phyloP scores from a whole-genome alignment of 1,139 yeast species.

The Yamadazyma siamensis region DNA sequence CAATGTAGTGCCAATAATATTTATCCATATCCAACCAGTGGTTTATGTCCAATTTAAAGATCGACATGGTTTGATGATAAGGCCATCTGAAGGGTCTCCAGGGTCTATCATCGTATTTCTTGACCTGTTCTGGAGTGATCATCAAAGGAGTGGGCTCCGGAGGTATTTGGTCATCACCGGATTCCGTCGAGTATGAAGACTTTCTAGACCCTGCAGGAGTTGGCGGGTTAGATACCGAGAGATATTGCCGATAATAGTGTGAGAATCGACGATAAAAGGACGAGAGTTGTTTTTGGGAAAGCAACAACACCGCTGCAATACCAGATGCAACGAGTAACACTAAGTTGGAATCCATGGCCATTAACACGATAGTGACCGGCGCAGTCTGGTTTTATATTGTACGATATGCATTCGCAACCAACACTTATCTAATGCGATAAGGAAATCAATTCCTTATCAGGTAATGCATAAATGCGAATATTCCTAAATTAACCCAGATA shows the following conservation, averaged over 20 bases:
- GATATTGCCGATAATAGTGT: slow-evolving; percentile 9
- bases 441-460: slow-evolving; percentile 10
- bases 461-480: too few relatives aligned
- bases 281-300: slow-evolving; percentile 17
- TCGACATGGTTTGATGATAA: slow-evolving; percentile 77
- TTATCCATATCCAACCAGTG: slow-evolving; percentile 83
- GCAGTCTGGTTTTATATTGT: too few relatives aligned
- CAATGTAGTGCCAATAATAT: slow-evolving; percentile 62
- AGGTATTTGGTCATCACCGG: slow-evolving; percentile 11
- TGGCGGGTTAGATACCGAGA: slow-evolving; percentile 10
- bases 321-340: slow-evolving; percentile 13
- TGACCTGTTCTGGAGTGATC: slow-evolving; percentile 66
- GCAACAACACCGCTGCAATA: slow-evolving; percentile 10
- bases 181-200: slow-evolving; percentile 8
- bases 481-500: too few relatives aligned
- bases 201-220: slow-evolving; percentile 13
- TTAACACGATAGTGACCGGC: too few relatives aligned
- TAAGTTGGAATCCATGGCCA: too few relatives aligned
- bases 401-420: too few relatives aligned
- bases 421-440: slow-evolving; percentile 1
- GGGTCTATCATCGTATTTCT: slow-evolving; percentile 66
- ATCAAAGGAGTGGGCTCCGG: slow-evolving; percentile 58
- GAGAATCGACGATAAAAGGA: slow-evolving; percentile 5
- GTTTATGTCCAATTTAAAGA: slow-evolving; percentile 63
- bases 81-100: slow-evolving; percentile 85